Evolutionary conservation across 2,329 filamentous ascomycete species (phyloP), one percentile per base, ranked within the genome.

Genomic region (Podosphaera aphanis): DNA sequence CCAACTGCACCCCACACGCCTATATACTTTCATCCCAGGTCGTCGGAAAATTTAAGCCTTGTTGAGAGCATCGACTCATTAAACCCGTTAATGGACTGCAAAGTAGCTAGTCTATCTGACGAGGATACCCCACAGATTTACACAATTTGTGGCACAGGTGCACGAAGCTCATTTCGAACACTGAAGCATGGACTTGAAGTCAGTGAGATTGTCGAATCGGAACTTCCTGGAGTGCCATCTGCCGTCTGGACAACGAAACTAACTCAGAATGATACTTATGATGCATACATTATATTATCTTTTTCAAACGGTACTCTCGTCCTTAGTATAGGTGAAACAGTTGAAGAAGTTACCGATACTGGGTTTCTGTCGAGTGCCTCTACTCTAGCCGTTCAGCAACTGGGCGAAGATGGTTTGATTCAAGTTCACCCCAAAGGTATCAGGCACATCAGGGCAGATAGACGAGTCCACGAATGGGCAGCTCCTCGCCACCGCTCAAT

Each of bases 91-190:
- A 73, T 93, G 60, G 85, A 88, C 57, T 88, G 83, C 64, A 88
- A 93, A 60, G 77, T 98, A 21, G 82, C 82, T 41, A 95, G 98
- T 54, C 66, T 94, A 25, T 84, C 82, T 0, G 77, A 83, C 40
- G 90, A 95, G 52, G 90, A 95, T 60, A 86, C 88, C 4, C 90
- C 90, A 11, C 92, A 98, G 58, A 93, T 99, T 20, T 98, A 94
- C 62, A 79, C 85, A 0, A 74, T 93, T 36, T 92, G 83, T 57
- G 90, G 92, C 8, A 82, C 81, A 48, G 84, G 88, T 8, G 83
- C 86, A 39, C 73, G 83, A 51, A 94, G 88, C 61, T 79, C 80
- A 5, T 94, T 98, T 65, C 75, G 88, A 53, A 93, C 80, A 41
- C 71, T 95, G 46, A 90, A 90, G 59, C 86, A 99, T 60, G 90